phyloP scores from a whole-genome alignment of 345 rosid species.

The Sisymbrium irio region DNA sequence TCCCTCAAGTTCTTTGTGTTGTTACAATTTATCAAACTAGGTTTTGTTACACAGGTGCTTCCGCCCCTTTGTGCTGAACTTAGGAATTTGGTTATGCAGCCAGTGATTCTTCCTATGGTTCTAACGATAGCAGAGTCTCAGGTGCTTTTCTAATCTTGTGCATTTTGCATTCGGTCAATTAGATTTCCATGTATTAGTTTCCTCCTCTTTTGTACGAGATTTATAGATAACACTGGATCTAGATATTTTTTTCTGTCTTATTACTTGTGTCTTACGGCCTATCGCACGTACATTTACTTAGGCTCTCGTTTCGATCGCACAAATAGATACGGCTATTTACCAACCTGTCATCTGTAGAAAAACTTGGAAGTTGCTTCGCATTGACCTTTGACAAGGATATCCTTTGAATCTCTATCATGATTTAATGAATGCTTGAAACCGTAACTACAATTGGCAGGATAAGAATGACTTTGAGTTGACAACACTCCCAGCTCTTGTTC shows the following conservation, averaged over 20 bases:
- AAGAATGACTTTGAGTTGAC: slow-evolving; percentile 81
- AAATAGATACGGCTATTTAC: not conserved
- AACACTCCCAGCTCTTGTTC: slow-evolving; percentile 91
- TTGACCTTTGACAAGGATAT: not conserved
- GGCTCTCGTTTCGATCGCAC: not conserved
- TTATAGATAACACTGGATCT: not conserved
- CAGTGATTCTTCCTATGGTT: slow-evolving; percentile 95
- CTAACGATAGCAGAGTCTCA: slow-evolving; percentile 93
- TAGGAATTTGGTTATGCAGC: slow-evolving; percentile 96
- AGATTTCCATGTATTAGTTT: slow-evolving; percentile 12
- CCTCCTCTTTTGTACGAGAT: slow-evolving; percentile 9
- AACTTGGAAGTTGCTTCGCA: slow-evolving; percentile 6
- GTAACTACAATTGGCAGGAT: slow-evolving; percentile 50
- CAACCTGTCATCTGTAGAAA: slow-evolving; percentile 11
- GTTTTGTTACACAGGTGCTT: slow-evolving; percentile 78
- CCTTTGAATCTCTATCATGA: not conserved
- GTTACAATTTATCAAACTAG: slow-evolving; percentile 52
- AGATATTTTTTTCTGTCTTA: not conserved
- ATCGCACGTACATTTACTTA: not conserved
- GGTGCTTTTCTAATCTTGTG: slow-evolving; percentile 43
- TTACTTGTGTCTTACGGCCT: not conserved
- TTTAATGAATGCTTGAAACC: slow-evolving; percentile 6
- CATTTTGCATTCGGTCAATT: not conserved
- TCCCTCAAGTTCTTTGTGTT: slow-evolving; percentile 8
- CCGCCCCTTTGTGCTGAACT: slow-evolving; percentile 98